Evolutionary conservation across 2,329 filamentous ascomycete species (phyloP).

Genomic region (Botryosphaeria dothidea): DNA sequence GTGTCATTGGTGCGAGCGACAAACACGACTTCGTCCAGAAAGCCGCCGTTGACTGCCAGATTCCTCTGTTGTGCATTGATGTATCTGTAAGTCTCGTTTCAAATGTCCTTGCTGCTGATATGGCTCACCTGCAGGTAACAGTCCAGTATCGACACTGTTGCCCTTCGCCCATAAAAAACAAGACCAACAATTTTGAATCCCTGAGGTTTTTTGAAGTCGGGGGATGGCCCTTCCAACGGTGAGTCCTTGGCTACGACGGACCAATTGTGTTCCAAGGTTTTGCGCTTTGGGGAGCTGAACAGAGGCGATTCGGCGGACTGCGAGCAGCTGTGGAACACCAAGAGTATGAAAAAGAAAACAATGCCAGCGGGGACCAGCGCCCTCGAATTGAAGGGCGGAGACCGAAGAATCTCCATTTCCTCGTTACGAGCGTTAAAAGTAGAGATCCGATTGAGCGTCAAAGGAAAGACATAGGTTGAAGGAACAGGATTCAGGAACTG

Average conservation of each 20-base stretch:
- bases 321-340: not conserved
- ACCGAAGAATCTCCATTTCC: not conserved
- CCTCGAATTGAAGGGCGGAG: not conserved
- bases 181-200: slow-evolving; percentile 40
- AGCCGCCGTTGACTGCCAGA: slow-evolving; percentile 40
- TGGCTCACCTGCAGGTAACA: slow-evolving; percentile 37
- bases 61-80: slow-evolving; percentile 42
- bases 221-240: slow-evolving; percentile 24
- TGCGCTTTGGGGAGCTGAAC: not conserved
- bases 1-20: slow-evolving; percentile 39
- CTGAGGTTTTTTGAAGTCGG: slow-evolving; percentile 31
- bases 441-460: not conserved
- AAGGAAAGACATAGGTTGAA: not conserved
- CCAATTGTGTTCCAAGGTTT: slow-evolving; percentile 28
- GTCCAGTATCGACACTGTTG: slow-evolving; percentile 39
- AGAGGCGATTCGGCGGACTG: not conserved
- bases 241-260: slow-evolving; percentile 39
- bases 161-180: slow-evolving; percentile 38
- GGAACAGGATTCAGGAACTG: not conserved
- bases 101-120: not conserved
- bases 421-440: not conserved
- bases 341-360: not conserved
- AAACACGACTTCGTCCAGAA: slow-evolving; percentile 45
- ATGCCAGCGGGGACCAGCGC: not conserved
- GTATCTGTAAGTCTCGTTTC: not conserved